These are phyloP conservation scores for Penicillium verrucosum DNA, from an alignment of 2,329 filamentous ascomycete species.

Conservation along the genomic window DNA sequence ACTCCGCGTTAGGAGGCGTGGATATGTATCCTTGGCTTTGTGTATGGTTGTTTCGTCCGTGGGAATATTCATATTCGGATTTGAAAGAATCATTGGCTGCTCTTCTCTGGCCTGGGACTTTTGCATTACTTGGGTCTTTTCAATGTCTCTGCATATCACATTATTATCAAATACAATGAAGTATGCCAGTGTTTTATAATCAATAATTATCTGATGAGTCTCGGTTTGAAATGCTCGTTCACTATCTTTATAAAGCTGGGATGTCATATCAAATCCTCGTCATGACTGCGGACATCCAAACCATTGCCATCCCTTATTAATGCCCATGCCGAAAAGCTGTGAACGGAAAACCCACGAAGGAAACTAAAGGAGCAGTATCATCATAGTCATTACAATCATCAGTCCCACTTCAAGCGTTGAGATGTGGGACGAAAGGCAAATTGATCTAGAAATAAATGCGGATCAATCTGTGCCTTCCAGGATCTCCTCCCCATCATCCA, in stretches of 20 bases:
- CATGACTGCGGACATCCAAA: too few relatives aligned
- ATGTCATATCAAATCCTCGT: neutral
- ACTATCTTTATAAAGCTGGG: neutral
- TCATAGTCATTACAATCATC: conserved; percentile 11
- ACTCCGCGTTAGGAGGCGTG: conserved; percentile 22
- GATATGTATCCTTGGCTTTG: neutral
- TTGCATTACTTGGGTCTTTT: neutral
- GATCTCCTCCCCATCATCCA: conserved; percentile 30
- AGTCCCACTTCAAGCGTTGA: neutral
- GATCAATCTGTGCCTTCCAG: conserved; percentile 14
- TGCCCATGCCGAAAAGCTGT: neutral
- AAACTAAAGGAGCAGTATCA: neutral
- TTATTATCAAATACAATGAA: neutral
- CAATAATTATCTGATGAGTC: neutral
- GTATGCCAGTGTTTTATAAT: neutral
- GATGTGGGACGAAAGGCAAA: neutral
- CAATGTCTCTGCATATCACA: neutral
- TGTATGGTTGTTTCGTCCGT: neutral
- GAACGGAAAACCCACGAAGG: neutral
- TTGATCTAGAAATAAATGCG: neutral
- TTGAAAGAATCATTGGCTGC: neutral
- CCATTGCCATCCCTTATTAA: neutral
- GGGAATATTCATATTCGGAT: neutral
- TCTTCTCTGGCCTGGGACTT: neutral
- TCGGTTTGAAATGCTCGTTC: neutral